A percentile compares a stretch with the other conserved stretches of the same genome.
These are phyloP conservation scores for Aspergillus aculeatinus DNA, from an alignment of 2,329 filamentous ascomycete species.

Conservation along the genomic window DNA sequence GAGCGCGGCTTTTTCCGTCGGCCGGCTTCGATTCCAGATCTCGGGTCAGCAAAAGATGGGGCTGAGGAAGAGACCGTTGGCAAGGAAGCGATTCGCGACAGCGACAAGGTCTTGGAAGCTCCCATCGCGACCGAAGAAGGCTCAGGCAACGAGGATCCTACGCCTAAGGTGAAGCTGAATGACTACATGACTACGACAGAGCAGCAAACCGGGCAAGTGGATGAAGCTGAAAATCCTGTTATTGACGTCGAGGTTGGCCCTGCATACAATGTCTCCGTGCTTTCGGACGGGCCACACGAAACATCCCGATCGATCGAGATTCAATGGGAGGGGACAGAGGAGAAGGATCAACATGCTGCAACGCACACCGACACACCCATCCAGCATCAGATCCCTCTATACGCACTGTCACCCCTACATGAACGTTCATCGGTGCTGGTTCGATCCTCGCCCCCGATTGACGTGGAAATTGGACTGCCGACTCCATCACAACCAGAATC, in stretches of 20 bases:
- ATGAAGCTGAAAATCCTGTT: conserved; percentile 9
- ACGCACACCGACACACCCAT: conserved; percentile 2
- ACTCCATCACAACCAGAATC: conserved; percentile 15
- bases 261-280: conserved; percentile 19
- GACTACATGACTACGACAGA: conserved; percentile 11
- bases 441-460: conserved; percentile 36
- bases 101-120: conserved; percentile 47
- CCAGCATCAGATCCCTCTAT: conserved; percentile 17
- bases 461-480: conserved; percentile 18
- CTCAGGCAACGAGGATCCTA: conserved; percentile 47
- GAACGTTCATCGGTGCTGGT: conserved; percentile 50
- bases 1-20: conserved; percentile 35
- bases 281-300: conserved; percentile 7
- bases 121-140: conserved; percentile 34
- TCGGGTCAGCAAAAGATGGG: conserved; percentile 37
- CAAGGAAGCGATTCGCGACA: conserved; percentile 42
- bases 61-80: conserved; percentile 41
- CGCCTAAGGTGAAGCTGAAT: conserved; percentile 11
- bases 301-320: conserved; percentile 8
- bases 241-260: conserved; percentile 17
- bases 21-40: conserved; percentile 21
- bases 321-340: conserved; percentile 5
- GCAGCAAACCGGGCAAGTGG: conserved; percentile 7
- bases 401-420: conserved; percentile 25
- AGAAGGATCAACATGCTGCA: conserved; percentile 6